phyloP scores from a whole-genome alignment of 1,284 basidiomycete genomes.

The Termitomyces sp. region DNA sequence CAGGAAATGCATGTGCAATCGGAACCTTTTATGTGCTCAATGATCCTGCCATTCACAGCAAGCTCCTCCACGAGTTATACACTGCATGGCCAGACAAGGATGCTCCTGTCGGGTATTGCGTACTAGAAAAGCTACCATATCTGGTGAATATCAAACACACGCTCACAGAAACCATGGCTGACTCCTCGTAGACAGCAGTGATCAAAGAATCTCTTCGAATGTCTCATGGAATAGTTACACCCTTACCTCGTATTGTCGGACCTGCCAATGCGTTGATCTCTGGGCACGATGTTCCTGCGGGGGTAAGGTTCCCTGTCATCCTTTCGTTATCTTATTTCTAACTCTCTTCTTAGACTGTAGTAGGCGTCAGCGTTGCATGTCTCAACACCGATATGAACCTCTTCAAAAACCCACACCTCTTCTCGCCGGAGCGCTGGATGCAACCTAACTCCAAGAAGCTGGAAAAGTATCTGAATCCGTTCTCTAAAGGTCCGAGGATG shows the following conservation, averaged over 20 bases:
- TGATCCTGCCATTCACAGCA: constrained; percentile 6
- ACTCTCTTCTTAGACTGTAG: constrained; percentile 17
- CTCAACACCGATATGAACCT: constrained; percentile 25
- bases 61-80: constrained; percentile 22
- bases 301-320: constrained; percentile 20
- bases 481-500: constrained; percentile 32
- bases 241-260: constrained; percentile 28
- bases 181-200: constrained; percentile 23
- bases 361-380: constrained; percentile 27
- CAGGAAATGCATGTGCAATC: constrained; percentile 22
- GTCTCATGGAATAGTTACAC: constrained; percentile 28
- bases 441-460: constrained; percentile 19
- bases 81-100: constrained; percentile 25
- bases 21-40: constrained; percentile 18
- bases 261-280: constrained; percentile 21
- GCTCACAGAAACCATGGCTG: background rate
- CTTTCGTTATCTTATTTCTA: background rate
- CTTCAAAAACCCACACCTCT: constrained; percentile 29
- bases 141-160: constrained; percentile 15
- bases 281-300: constrained; percentile 24
- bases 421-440: constrained; percentile 35
- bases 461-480: constrained; percentile 29
- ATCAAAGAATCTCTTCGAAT: constrained; percentile 30
- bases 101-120: constrained; percentile 14
- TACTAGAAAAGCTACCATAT: constrained; percentile 29